Evolutionary conservation across 2,329 filamentous ascomycete genomes (phyloP), one percentile per base, ranked within the genome.

Genomic region (Chlorencoelia australis): DNA sequence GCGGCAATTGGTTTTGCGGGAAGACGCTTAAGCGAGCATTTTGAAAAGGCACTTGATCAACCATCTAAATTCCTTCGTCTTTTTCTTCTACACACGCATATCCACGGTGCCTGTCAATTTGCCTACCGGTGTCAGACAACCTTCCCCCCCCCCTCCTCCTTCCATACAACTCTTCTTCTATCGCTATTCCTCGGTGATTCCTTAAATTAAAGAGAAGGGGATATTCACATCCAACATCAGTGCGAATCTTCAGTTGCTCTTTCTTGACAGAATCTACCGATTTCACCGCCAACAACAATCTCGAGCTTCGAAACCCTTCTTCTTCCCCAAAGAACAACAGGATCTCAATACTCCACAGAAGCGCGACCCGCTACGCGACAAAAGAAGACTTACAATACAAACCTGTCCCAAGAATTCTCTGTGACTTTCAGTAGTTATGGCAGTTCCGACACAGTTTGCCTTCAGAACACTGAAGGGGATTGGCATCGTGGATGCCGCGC

Each of bases 401-500:
- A 31, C 47, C 48, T 50, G 45, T 37, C 36, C 38, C 38, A 33
- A 45, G 38, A 46, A 44, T 41, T 37, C 41, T 48, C 55, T 56
- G 82, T 86, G 81, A 71, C 82, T 87, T 87, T 86, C 59, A 79
- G 75, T 87, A 87, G 83, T 79, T 75, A 95, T 94, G 87, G 83
- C 85, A 62, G 79, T 72, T 71, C 79, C 84, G 58, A 82, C 89
- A 67, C 89, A 95, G 77, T 83, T 95, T 78, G 85, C 86, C 65
- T 94, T 83, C 73, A 86, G 91, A 67, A 95, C 91, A 63, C 82
- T 88, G 66, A 96, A 95, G 78, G 81, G 79, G 63, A 88, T 98
- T 68, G 88, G 88, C 57, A 71, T 96, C 64, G 77, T 94, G 65
- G 84, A 96, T 68, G 86, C 87, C 55, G 83, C 79, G 50, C 91